These are phyloP conservation scores for Rosa lucieae DNA, from an alignment of 306 rosid species.

Conservation along the genomic window DNA sequence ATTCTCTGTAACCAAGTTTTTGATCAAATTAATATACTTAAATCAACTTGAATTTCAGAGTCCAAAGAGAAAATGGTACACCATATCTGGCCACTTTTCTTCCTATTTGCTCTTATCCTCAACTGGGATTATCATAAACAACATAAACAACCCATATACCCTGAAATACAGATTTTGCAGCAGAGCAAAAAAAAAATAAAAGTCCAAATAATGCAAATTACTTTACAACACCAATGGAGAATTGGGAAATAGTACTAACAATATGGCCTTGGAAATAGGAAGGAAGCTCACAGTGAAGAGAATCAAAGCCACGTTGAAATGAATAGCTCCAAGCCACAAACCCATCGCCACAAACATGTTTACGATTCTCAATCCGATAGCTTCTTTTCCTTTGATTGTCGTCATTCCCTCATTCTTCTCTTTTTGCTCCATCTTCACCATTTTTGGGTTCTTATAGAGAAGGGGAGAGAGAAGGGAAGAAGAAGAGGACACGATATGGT, in stretches of 20 bases:
- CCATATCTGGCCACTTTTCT: conserved; percentile 53
- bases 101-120: conserved; percentile 56
- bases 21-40: too few relatives aligned
- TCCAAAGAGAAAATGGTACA: not conserved
- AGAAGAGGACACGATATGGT: too few relatives aligned
- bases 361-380: too few relatives aligned
- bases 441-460: too few relatives aligned
- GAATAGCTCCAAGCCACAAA: too few relatives aligned
- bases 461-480: too few relatives aligned
- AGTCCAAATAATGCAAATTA: not conserved
- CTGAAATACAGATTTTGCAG: conserved; percentile 34
- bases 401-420: too few relatives aligned
- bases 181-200: not conserved
- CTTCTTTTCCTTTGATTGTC: too few relatives aligned
- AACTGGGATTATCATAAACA: conserved; percentile 58
- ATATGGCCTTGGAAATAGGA: conserved; percentile 36
- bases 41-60: not conserved
- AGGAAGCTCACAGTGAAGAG: conserved; percentile 38
- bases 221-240: not conserved
- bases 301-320: too few relatives aligned
- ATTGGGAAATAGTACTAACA: not conserved
- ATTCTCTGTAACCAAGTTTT: too few relatives aligned
- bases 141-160: conserved; percentile 52
- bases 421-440: too few relatives aligned
- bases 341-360: too few relatives aligned